These are phyloP conservation scores for Allantophomopsis lycopodina DNA, from an alignment of 2,329 filamentous ascomycete species.

Conservation along the genomic window DNA sequence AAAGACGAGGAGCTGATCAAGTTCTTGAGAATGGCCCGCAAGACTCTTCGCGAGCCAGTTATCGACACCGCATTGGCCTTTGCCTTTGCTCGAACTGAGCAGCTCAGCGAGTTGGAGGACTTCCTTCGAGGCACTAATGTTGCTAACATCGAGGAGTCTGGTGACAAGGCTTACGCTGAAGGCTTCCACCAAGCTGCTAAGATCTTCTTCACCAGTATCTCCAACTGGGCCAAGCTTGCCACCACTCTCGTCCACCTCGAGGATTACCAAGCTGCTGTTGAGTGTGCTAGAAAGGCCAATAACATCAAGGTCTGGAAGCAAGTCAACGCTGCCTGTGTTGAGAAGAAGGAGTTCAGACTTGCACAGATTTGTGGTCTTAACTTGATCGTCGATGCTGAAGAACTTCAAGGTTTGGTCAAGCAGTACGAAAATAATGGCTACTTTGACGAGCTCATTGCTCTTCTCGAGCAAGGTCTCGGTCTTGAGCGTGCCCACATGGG, in stretches of 20 bases:
- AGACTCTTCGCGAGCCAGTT: slow-evolving; percentile 84
- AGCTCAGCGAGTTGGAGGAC: slow-evolving; percentile 87
- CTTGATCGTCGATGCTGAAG: slow-evolving; percentile 93
- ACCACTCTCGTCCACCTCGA: slow-evolving; percentile 94
- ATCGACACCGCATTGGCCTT: slow-evolving; percentile 93
- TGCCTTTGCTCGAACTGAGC: slow-evolving; percentile 81
- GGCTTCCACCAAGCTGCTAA: slow-evolving; percentile 92
- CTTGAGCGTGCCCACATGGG: slow-evolving; percentile 90
- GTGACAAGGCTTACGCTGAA: slow-evolving; percentile 95
- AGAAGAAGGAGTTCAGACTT: slow-evolving; percentile 97
- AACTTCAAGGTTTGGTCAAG: slow-evolving; percentile 82
- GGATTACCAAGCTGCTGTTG: slow-evolving; percentile 94
- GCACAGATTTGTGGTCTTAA: slow-evolving; percentile 98
- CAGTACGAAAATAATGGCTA: slow-evolving; percentile 96
- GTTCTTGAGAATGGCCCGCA: slow-evolving; percentile 91
- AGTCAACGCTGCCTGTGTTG: slow-evolving; percentile 90
- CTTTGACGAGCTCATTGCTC: slow-evolving; percentile 91
- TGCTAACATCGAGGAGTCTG: slow-evolving; percentile 88
- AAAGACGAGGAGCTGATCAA: slow-evolving; percentile 98
- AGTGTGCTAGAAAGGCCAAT: slow-evolving; percentile 96
- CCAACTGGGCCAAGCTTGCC: slow-evolving; percentile 98
- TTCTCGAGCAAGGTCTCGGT: slow-evolving; percentile 89
- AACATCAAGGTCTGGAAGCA: slow-evolving; percentile 99
- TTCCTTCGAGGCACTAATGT: slow-evolving; percentile 90
- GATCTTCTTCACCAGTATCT: slow-evolving; percentile 97